Percentiles rank a stretch among this genome's conserved stretches.
phyloP scores from a whole-genome alignment of 176 grass and related monocot genomes.

The Hsuehochloa calcarea region DNA sequence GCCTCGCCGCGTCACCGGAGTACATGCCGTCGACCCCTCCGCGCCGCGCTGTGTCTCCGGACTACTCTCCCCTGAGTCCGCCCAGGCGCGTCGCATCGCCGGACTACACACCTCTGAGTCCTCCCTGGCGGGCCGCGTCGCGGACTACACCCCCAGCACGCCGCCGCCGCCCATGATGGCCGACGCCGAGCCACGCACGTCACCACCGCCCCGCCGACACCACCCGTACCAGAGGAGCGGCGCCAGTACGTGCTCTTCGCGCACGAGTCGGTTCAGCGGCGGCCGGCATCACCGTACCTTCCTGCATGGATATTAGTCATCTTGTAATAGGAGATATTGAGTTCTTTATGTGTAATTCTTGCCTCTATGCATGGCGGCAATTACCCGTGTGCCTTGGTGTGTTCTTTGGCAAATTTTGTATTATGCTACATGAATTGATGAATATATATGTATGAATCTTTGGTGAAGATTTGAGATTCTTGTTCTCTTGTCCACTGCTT shows the following conservation, averaged over 20 bases:
- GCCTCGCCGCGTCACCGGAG: not conserved
- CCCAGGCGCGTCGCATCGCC: not conserved
- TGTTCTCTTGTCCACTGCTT: not conserved
- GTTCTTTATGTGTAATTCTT: not conserved
- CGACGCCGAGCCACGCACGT: not conserved
- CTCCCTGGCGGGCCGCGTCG: not conserved
- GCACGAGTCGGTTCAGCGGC: not conserved
- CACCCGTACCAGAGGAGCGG: conserved; percentile 23
- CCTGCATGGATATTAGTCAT: not conserved
- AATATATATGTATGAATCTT: not conserved
- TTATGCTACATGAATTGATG: not conserved
- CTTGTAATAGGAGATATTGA: not conserved
- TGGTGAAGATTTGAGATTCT: not conserved
- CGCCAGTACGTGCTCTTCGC: not conserved
- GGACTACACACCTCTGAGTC: not conserved
- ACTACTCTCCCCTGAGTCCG: no score
- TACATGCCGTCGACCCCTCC: not conserved
- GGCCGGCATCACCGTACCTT: not conserved
- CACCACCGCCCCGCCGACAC: not conserved
- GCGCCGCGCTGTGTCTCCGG: not conserved
- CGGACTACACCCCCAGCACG: conserved; percentile 9
- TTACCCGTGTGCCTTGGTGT: not conserved
- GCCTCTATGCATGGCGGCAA: not conserved
- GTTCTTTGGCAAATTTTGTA: not conserved
- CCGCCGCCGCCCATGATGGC: not conserved